Base-by-base conservation (phyloP, 2,329 filamentous ascomycete species). In the Aspergillus nomiae region DNA sequence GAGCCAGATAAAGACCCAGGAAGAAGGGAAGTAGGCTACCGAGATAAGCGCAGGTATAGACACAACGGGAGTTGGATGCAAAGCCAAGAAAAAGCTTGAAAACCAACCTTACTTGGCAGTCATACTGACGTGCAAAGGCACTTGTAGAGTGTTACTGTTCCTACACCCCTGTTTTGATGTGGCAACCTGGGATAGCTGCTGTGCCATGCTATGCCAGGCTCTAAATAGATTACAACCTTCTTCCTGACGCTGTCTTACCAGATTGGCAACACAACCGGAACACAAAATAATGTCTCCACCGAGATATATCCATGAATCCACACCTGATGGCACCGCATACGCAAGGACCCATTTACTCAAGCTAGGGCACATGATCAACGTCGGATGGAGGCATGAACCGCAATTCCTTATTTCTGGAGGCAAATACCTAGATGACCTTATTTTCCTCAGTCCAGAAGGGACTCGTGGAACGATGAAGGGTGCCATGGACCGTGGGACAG, bases 211-310 rank as follows among this genome's bases (percentile, higher is more conserved):
- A 55, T 36, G n/a, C n/a, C 34, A 24, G 51, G 32, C 12, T 24
- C 51, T 36, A 38, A 55, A 38, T 21, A 55, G 11, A 55, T 26
- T 41, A 32, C n/a, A 55, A 38, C 34, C 32, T 28, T 36, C 2
- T 19, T 14, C n/a, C 30, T 8, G 32, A 55, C 11, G 12, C 32
- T 28, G 51, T 55, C 34, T 21, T 11, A 55, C 51, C 14, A 10
- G n/a, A 55, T 36, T 59, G 75, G 74, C 34, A 76, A 73, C 43
- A 24, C 32, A 41, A 38, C 51, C 36, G 21, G n/a, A 14, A 24
- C 48, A 19, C 46, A 41, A n/a, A 64, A 72, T 30, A 69, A 79
- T 26, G 67, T 80, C 10, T 73, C 79, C 34, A 77, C 75, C 53
- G 81, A 81, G 81, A 81, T 56, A 28, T 19, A 36, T 34, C 19